Conservation (phyloP, 129 eudicot species). For the Centaurea solstitialis region DNA sequence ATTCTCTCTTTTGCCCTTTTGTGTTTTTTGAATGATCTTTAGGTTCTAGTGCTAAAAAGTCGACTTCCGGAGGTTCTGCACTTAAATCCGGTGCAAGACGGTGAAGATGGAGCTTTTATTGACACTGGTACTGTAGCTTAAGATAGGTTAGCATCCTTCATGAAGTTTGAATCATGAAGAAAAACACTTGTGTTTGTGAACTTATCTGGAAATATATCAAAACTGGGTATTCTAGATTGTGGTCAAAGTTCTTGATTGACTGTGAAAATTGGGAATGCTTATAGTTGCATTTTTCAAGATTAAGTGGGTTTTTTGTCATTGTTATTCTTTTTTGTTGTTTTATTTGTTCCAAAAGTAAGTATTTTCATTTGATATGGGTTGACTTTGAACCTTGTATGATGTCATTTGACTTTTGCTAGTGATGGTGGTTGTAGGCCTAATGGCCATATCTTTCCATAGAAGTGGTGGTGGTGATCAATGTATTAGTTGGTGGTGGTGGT, state of each 20-base stretch:
- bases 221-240: conserved; percentile 17
- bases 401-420: background rate
- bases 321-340: background rate
- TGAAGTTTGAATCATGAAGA: conserved; percentile 8
- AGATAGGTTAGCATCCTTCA: conserved; percentile 14
- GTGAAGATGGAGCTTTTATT: background rate
- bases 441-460: background rate
- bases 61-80: conserved; percentile 27
- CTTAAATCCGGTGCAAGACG: conserved; percentile 26
- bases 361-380: background rate
- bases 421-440: background rate
- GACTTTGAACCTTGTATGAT: background rate
- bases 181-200: conserved; percentile 19
- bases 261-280: conserved; percentile 6
- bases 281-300: conserved; percentile 5
- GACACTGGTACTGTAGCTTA: conserved; percentile 18
- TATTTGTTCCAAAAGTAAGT: background rate
- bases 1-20: background rate
- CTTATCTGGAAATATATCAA: conserved; percentile 5
- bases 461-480: background rate
- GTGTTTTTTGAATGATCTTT: conserved; percentile 11
- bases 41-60: conserved; percentile 33
- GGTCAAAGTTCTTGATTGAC: conserved; percentile 28
- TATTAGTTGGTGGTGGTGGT: too few relatives aligned
- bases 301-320: conserved; percentile 5